Evolutionary conservation across 2,329 filamentous ascomycete genomes (phyloP).

Genomic region (Arthrobotrys musiformis): DNA sequence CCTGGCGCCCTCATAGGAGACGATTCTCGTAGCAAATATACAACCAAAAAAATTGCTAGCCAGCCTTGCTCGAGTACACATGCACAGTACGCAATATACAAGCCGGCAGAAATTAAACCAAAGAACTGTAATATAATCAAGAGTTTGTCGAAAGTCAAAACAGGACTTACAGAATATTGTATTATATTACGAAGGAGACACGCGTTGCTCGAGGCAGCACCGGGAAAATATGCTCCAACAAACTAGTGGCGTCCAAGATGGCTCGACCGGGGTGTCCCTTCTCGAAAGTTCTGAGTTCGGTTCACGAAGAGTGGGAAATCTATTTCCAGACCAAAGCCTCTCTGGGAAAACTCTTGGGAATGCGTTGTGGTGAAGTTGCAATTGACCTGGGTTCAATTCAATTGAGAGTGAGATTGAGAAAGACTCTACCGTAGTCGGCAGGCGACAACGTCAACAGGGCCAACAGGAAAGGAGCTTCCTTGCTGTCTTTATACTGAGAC

Average conservation of each 20-base stretch:
- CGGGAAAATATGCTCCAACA: constrained; percentile 23
- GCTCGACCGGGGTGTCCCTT: constrained; percentile 13
- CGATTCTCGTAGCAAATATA: background rate
- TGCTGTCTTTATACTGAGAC: constrained; percentile 17
- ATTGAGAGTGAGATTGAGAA: background rate
- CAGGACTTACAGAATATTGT: background rate
- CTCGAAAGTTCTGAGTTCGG: constrained; percentile 31
- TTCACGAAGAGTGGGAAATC: background rate
- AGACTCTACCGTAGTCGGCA: constrained; percentile 30
- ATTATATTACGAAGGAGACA: constrained; percentile 19
- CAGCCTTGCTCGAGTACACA: background rate
- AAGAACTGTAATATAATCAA: background rate
- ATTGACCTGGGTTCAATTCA: background rate
- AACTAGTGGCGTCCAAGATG: constrained; percentile 6
- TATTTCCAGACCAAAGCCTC: constrained; percentile 11
- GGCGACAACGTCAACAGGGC: constrained; percentile 14
- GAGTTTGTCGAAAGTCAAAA: background rate
- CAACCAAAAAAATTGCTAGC: background rate
- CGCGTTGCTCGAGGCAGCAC: constrained; percentile 14
- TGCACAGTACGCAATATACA: background rate
- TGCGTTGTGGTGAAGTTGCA: constrained; percentile 17
- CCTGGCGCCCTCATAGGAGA: background rate
- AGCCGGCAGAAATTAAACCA: background rate
- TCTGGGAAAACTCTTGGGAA: constrained; percentile 4
- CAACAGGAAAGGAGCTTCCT: constrained; percentile 11